phyloP scores from a whole-genome alignment of 805 yeast genomes.

The Groenewaldozyma tartarivorans region DNA sequence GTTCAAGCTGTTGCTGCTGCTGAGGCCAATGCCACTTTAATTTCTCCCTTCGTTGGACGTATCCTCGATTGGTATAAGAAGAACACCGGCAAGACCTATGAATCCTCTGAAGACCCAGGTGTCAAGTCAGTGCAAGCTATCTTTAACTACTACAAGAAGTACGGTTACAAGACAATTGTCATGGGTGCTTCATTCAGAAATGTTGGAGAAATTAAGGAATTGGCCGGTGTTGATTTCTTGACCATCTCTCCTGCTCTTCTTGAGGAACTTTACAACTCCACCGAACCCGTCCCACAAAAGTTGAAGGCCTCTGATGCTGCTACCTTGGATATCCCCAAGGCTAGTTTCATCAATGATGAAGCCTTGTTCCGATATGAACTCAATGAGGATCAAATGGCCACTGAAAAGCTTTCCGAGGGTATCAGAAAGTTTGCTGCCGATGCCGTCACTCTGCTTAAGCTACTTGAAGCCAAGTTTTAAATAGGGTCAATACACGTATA shows the following conservation, averaged over 20 bases:
- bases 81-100: slow-evolving; percentile 78
- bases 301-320: slow-evolving; percentile 63
- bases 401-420: slow-evolving; percentile 96
- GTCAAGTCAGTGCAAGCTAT: slow-evolving; percentile 79
- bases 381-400: slow-evolving; percentile 97
- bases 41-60: slow-evolving; percentile 99
- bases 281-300: slow-evolving; percentile 68
- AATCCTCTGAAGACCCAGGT: slow-evolving; percentile 87
- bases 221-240: slow-evolving; percentile 94
- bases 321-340: slow-evolving; percentile 52
- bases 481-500: too few species aligned
- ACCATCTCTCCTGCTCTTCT: slow-evolving; percentile 90
- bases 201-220: slow-evolving; percentile 85
- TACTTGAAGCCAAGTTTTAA: slow-evolving; percentile 16
- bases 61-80: slow-evolving; percentile 98
- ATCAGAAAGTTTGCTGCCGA: slow-evolving; percentile 95
- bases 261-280: slow-evolving; percentile 76
- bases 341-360: slow-evolving; percentile 76
- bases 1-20: slow-evolving; percentile 99
- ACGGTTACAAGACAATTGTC: slow-evolving; percentile 91
- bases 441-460: slow-evolving; percentile 59
- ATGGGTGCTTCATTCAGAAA: slow-evolving; percentile 99
- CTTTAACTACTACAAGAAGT: slow-evolving; percentile 97
- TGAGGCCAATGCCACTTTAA: slow-evolving; percentile 90
- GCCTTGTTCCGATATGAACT: slow-evolving; percentile 79